phyloP scores from a whole-genome alignment of 2,329 filamentous ascomycete genomes.

The Phoma sp. region DNA sequence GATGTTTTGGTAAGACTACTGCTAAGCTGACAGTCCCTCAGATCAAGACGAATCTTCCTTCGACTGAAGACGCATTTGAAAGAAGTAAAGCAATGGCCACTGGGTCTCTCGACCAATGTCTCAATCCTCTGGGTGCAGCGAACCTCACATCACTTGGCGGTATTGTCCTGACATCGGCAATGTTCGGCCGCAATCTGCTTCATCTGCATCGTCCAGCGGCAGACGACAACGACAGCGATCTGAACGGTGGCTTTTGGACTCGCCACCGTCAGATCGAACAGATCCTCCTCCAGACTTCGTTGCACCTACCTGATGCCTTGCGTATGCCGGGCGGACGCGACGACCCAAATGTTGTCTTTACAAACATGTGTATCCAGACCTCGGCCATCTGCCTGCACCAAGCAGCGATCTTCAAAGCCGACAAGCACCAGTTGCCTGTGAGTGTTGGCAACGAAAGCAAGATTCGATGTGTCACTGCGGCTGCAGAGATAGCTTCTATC shows the following conservation, averaged over 20 bases:
- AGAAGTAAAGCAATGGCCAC: constrained; percentile 77
- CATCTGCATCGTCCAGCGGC: constrained; percentile 87
- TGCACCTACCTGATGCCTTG: constrained; percentile 80
- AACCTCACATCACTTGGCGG: constrained; percentile 79
- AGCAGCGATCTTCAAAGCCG: constrained; percentile 95
- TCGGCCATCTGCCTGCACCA: constrained; percentile 98
- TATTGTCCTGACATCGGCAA: constrained; percentile 81
- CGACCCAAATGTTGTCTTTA: constrained; percentile 86
- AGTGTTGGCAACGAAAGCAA: constrained; percentile 89
- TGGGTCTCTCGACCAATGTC: constrained; percentile 70
- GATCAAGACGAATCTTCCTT: constrained; percentile 83
- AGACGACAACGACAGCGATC: constrained; percentile 81
- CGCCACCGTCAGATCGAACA: constrained; percentile 89
- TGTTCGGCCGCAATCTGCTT: constrained; percentile 89
- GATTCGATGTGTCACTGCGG: constrained; percentile 88
- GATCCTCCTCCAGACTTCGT: constrained; percentile 83
- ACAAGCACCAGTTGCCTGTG: constrained; percentile 79
- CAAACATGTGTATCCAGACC: constrained; percentile 96
- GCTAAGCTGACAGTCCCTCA: constrained; percentile 35
- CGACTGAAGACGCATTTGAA: constrained; percentile 83
- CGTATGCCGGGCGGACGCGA: constrained; percentile 77
- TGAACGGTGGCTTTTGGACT: constrained; percentile 95
- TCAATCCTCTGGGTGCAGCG: constrained; percentile 72
- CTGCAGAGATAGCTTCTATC: constrained; percentile 90
- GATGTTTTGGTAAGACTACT: no score